These are phyloP conservation scores for Fusarium burgessii DNA, from an alignment of 2,329 filamentous ascomycete genomes.

Conservation along the genomic window DNA sequence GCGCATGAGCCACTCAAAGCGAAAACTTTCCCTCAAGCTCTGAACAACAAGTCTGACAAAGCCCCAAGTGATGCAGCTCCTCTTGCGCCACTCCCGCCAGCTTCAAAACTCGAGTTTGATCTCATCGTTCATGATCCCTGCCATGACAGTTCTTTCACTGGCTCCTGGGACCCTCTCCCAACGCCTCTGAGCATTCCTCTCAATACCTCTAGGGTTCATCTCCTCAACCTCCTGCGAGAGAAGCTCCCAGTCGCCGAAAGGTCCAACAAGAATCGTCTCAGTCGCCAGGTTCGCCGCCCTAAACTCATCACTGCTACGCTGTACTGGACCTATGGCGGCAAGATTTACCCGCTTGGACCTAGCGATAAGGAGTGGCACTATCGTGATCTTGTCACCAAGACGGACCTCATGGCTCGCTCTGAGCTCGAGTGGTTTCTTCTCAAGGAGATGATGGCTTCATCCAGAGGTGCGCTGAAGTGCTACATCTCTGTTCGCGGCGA, in stretches of 20 bases:
- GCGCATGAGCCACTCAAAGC: slow-evolving; percentile 28
- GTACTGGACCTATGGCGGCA: slow-evolving; percentile 45
- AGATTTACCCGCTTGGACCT: slow-evolving; percentile 38
- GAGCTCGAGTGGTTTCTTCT: slow-evolving; percentile 46
- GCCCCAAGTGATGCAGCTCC: slow-evolving; percentile 6
- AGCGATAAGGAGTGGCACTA: slow-evolving; percentile 46
- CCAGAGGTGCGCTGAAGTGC: slow-evolving; percentile 42
- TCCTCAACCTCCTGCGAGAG: slow-evolving; percentile 42
- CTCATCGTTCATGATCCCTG: slow-evolving; percentile 40
- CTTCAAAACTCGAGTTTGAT: slow-evolving; percentile 39
- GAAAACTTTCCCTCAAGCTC: slow-evolving; percentile 37
- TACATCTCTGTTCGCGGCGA: slow-evolving; percentile 44
- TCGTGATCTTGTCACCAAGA: slow-evolving; percentile 43
- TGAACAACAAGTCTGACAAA: slow-evolving; percentile 11
- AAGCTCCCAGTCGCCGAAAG: slow-evolving; percentile 26
- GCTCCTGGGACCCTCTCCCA: slow-evolving; percentile 43
- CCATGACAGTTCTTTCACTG: slow-evolving; percentile 43
- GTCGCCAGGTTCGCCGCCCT: slow-evolving; percentile 20
- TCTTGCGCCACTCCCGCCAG: neutral
- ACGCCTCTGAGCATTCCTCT: slow-evolving; percentile 32
- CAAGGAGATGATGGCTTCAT: slow-evolving; percentile 46
- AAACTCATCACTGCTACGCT: slow-evolving; percentile 40
- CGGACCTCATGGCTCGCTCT: slow-evolving; percentile 41
- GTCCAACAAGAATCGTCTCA: slow-evolving; percentile 7
- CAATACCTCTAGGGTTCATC: slow-evolving; percentile 41